Conservation (phyloP, 352 stramenopile species). For the Phytophthora tentaculata region DNA sequence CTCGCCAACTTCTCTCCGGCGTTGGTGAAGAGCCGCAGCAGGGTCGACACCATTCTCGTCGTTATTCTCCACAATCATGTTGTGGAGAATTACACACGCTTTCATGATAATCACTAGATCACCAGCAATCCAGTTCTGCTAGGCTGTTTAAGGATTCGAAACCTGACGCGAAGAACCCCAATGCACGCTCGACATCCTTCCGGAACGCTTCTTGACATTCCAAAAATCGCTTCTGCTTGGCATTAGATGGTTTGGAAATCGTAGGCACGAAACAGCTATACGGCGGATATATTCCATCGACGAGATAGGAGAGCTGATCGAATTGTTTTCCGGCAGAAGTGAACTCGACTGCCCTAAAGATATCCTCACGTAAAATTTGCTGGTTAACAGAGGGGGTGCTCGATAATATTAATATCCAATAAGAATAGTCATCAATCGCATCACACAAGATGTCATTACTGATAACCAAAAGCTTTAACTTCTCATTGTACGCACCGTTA, state of each 20-base stretch:
- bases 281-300: background rate
- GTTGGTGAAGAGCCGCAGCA: background rate
- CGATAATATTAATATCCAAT: no score
- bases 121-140: background rate
- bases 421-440: no score
- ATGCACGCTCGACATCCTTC: background rate
- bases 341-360: background rate
- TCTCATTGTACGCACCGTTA: no score
- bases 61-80: background rate
- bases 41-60: background rate
- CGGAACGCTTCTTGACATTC: background rate
- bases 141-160: background rate
- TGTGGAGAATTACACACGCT: background rate
- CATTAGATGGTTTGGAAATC: background rate
- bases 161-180: background rate
- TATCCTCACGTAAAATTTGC: no score
- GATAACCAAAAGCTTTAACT: no score
- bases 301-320: background rate
- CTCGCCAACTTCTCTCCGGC: background rate
- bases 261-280: background rate
- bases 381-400: no score
- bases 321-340: background rate
- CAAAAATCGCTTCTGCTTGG: background rate
- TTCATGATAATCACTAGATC: background rate
- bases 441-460: no score